Conservation (phyloP, 1,284 basidiomycete species). For the Cutaneotrichosporon cavernicola region DNA sequence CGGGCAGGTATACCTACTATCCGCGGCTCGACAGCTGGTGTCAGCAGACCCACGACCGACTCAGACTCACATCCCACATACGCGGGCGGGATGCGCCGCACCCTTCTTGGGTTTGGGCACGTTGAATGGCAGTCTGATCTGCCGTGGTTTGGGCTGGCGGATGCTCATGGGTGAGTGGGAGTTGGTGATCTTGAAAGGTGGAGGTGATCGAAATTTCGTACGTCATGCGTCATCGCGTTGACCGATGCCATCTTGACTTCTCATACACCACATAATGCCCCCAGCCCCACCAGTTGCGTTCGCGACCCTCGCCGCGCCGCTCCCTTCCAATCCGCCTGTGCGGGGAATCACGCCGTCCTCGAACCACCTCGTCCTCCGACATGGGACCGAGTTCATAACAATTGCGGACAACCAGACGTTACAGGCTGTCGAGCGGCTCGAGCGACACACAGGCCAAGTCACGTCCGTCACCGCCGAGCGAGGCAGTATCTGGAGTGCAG, state of each 20-base stretch:
- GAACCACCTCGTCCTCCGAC: conserved; percentile 48
- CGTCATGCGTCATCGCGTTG: conserved; percentile 1
- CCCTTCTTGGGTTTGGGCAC: conserved; percentile 42
- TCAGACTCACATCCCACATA: conserved; percentile 46
- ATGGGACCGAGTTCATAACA: conserved; percentile 44
- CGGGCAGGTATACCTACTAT: conserved; percentile 51
- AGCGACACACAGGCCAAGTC: conserved; percentile 40
- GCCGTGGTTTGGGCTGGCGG: conserved; percentile 46
- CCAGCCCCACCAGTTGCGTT: conserved; percentile 40
- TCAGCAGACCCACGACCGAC: neutral
- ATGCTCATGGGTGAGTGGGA: conserved; percentile 36
- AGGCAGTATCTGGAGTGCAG: conserved; percentile 44
- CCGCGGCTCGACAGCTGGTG: conserved; percentile 44
- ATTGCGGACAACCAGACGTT: conserved; percentile 49
- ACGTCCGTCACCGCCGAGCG: conserved; percentile 35
- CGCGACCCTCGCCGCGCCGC: conserved; percentile 37
- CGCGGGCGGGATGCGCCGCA: conserved; percentile 21
- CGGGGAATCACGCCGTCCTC: conserved; percentile 47
- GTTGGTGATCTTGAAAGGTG: neutral
- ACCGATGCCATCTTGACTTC: neutral
- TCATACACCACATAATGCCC: conserved; percentile 34
- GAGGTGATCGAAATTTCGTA: conserved; percentile 7
- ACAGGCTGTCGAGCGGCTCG: conserved; percentile 40
- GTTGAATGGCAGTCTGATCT: conserved; percentile 46
- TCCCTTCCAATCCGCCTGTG: conserved; percentile 46